phyloP scores from a whole-genome alignment of 148 eudicot genomes.

The Fagopyrum tataricum region DNA sequence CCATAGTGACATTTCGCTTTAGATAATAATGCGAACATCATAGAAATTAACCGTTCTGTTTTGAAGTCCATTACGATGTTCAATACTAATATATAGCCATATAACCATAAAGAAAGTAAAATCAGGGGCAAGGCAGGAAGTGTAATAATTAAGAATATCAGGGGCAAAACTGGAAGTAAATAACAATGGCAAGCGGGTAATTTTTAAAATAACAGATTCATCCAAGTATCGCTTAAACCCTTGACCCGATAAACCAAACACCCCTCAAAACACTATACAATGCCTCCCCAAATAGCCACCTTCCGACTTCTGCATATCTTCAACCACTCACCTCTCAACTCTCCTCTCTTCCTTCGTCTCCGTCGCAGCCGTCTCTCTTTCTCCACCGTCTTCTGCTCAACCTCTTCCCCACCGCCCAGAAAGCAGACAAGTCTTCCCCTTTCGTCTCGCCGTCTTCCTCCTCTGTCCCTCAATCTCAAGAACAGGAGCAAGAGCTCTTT shows the following conservation, averaged over 20 bases:
- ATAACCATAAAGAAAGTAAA: too few relatives aligned
- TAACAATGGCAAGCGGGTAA: too few relatives aligned
- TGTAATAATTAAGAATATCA: too few relatives aligned
- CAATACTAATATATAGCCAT: too few relatives aligned
- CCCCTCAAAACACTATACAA: background rate
- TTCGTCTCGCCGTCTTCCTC: constrained; percentile 4
- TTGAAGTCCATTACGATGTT: too few relatives aligned
- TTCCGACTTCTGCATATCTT: constrained; percentile 1
- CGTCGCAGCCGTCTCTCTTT: constrained; percentile 11
- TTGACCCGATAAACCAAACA: background rate
- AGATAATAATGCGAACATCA: too few relatives aligned
- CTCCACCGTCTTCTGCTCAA: constrained; percentile 21
- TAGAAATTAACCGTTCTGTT: too few relatives aligned
- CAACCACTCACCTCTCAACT: background rate
- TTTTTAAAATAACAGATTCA: too few relatives aligned
- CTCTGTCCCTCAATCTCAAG: constrained; percentile 16
- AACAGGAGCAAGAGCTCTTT: constrained; percentile 31
- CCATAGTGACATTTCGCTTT: too few relatives aligned
- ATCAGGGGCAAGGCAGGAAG: too few relatives aligned
- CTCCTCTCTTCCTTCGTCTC: constrained; percentile 14
- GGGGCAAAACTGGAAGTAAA: too few relatives aligned
- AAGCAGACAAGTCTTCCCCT: constrained; percentile 11
- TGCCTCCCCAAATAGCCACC: constrained; percentile 1
- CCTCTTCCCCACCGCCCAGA: background rate
- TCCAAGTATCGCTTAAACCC: background rate